Base-by-base conservation (phyloP, 768 basidiomycete genomes). In the Boletus vinaceobasis region DNA sequence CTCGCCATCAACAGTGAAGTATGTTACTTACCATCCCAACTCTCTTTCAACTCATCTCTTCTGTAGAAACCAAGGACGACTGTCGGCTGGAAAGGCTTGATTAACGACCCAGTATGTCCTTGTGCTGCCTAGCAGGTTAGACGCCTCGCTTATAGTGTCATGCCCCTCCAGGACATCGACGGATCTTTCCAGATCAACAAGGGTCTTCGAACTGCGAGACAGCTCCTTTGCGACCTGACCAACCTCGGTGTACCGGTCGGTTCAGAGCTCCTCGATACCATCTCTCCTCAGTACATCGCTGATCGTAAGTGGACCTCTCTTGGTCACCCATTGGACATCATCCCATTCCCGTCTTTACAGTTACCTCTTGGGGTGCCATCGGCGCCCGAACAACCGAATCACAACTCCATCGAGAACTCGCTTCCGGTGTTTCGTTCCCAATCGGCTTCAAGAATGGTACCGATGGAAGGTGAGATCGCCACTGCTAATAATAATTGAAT, bases 391-490 rank as follows among this genome's bases (percentile, higher is more conserved):
- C 97, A 1, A 99, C 97, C 36, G 97, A 99, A 72, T 92, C 90
- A 4, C 96, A 98, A 73, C 84, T 99, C 8, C 97, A 98, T 67
- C 87, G 97, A 55, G 97, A 98, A 72, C 87, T 98, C 43, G 94
- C 93, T 5, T 93, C 90, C 4, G 96, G 95, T 66, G 87, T 91
- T 26, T 97, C 95, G 48, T 98, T 97, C 86, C 95, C 97, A 21
- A 93, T 98, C 60, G 92, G 93, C 9, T 99, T 99, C 86, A 99
- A 99, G 74, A 99, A 99, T 70, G 96, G 97, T 50, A 99, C 97
- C 4, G 96, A 98, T 71, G 97, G 97, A 51, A 86, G 85, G 83
- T 82, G 60, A 51, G 71, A 51, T 43, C 33, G 17, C 14, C 9
- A 10, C 5, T 17, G 27, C 36, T 31, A 10, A 39, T 55, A 31